Evolutionary conservation across 495 filamentous ascomycete species (phyloP), one percentile per base, ranked within the genome.

Genomic region (Penicillium egyptiacum): DNA sequence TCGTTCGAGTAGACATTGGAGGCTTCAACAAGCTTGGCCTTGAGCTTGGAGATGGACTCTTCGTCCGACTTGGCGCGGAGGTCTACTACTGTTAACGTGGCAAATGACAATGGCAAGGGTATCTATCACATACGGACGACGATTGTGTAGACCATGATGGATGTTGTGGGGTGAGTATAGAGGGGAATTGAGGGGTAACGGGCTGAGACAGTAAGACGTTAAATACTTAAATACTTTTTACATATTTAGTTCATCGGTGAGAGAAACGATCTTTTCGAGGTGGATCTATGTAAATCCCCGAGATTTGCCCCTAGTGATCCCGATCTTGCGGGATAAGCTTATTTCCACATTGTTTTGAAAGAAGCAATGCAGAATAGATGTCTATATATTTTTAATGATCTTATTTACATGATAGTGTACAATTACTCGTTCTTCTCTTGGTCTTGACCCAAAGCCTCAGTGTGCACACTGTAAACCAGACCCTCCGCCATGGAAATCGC

Each of bases 401-500:
- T 53, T 69, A 72, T 72, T 63, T 70, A 71, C 65, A 71, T 64
- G 20, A 53, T 60, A 64, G 59, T 39, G 55, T 71, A 72, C 65
- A 75, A 7, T 65, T 47, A 61, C 17, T 60, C 51, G 33, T 55
- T 53, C 48, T 47, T 43, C 17, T 40, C 45, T 19, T 50, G 58
- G 26, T 40, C 55, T 26, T 62, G 59, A 26, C 60, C 68, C 51
- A 53, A 56, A 25, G 67, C 67, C 55, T 72, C 70, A 33, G 70
- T 66, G 49, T 75, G 67, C 3, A 72, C 60, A 22, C 64, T 67
- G 42, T 69, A 59, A 40, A 65, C 75, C 4, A 96, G 72, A 30
- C 79, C 83, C 41, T 89, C 84, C 1, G 86, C 87, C 86, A 89
- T 90, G 4, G 74, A 77, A 59, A 97, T 91, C 19, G 94, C 94